Conservation (phyloP, 441 rosid species). For the Populus tomentosa region DNA sequence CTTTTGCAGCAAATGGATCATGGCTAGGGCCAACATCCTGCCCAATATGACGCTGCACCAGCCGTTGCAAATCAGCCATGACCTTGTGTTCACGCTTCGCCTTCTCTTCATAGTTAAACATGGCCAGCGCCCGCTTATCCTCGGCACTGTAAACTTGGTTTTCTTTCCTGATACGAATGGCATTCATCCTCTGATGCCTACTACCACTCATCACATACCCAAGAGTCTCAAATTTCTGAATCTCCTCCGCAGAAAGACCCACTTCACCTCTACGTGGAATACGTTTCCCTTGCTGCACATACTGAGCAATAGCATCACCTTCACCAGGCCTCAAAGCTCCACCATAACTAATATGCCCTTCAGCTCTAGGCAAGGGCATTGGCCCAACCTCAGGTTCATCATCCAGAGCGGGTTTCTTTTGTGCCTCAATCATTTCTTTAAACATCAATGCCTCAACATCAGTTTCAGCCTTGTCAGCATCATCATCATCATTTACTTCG, state of each 20-base stretch:
- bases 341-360: slow-evolving; percentile 91
- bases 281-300: slow-evolving; percentile 97
- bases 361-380: slow-evolving; percentile 82
- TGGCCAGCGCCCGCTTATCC: slow-evolving; percentile 89
- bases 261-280: slow-evolving; percentile 99
- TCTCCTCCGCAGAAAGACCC: slow-evolving; percentile 94
- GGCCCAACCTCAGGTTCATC: slow-evolving; percentile 75
- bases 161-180: slow-evolving; percentile 96
- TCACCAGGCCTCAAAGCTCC: slow-evolving; percentile 96
- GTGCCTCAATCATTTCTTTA: slow-evolving; percentile 72
- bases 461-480: slow-evolving; percentile 40
- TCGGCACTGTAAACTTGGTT: slow-evolving; percentile 97
- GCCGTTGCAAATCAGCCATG: slow-evolving; percentile 87
- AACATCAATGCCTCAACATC: slow-evolving; percentile 58
- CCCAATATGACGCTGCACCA: slow-evolving; percentile 93
- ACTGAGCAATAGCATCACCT: slow-evolving; percentile 96
- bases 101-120: slow-evolving; percentile 96
- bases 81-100: slow-evolving; percentile 92
- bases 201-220: slow-evolving; percentile 99
- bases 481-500: slow-evolving; percentile 40
- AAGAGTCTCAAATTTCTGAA: slow-evolving; percentile 81
- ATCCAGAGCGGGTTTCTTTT: slow-evolving; percentile 66
- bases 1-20: slow-evolving; percentile 74
- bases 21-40: slow-evolving; percentile 88
- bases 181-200: slow-evolving; percentile 98